Conservation (phyloP, 2,329 filamentous ascomycete species). For the Orbilia ellipsospora region DNA sequence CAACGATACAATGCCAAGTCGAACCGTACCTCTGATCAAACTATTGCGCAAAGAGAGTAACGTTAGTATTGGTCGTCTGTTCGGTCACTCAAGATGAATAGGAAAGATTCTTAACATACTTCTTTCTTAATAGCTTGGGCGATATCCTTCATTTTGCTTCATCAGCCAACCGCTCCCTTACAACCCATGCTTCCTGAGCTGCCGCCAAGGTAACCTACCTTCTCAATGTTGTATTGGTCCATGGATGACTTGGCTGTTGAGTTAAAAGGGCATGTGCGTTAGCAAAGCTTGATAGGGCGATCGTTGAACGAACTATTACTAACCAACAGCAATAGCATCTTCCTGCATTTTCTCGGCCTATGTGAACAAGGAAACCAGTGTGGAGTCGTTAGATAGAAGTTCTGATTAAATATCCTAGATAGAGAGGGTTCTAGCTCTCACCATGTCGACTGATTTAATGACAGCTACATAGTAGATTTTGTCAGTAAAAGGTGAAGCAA, state of each 20-base stretch:
- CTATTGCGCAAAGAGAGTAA: slow-evolving; percentile 65
- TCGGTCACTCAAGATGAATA: neutral
- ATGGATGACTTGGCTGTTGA: slow-evolving; percentile 75
- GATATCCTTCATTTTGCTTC: slow-evolving; percentile 74
- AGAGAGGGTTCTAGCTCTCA: slow-evolving; percentile 64
- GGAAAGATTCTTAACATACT: slow-evolving; percentile 65
- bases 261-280: neutral
- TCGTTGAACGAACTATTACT: slow-evolving; percentile 62
- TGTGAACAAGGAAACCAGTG: slow-evolving; percentile 10
- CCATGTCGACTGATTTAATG: slow-evolving; percentile 99
- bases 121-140: slow-evolving; percentile 96
- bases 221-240: slow-evolving; percentile 77
- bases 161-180: neutral
- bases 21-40: slow-evolving; percentile 97
- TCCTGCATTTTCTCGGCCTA: slow-evolving; percentile 98
- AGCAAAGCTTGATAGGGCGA: neutral
- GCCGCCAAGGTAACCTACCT: slow-evolving; percentile 65
- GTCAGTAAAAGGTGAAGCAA: slow-evolving; percentile 12
- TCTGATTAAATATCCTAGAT: neutral
- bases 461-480: slow-evolving; percentile 72
- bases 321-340: slow-evolving; percentile 95
- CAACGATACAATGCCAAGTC: slow-evolving; percentile 98
- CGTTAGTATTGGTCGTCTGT: slow-evolving; percentile 6
- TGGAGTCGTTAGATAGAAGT: too few species aligned
- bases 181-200: neutral